Percentiles rank a stretch among this genome's conserved stretches.
Evolutionary conservation across 148 eudicot species (phyloP).

Genomic region (Chenopodium suecicum): DNA sequence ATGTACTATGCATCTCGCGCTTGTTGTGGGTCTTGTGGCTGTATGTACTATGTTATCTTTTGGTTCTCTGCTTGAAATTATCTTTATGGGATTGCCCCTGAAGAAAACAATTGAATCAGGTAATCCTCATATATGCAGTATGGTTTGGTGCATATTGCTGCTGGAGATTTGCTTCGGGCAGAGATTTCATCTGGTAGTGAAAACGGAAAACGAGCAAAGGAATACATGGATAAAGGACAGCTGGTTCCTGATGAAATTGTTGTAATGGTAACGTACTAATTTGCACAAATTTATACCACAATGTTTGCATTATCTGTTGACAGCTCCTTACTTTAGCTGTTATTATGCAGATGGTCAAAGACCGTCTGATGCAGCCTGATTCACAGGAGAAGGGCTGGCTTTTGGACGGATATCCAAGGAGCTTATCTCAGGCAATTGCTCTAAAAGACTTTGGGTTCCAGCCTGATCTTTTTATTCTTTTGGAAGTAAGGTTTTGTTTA

Average conservation of each 20-base stretch:
- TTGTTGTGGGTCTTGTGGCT: background rate
- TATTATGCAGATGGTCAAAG: conserved; percentile 85
- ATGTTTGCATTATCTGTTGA: conserved; percentile 1
- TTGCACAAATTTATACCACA: background rate
- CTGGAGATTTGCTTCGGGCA: conserved; percentile 90
- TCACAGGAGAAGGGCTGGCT: conserved; percentile 96
- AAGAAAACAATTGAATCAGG: conserved; percentile 46
- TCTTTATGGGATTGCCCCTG: conserved; percentile 35
- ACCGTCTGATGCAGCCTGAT: conserved; percentile 70
- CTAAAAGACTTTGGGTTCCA: conserved; percentile 71
- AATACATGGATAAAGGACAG: conserved; percentile 93
- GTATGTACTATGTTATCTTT: background rate
- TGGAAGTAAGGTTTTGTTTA: conserved; percentile 69
- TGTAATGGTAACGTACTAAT: conserved; percentile 65
- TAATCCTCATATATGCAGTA: conserved; percentile 71
- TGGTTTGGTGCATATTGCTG: conserved; percentile 93
- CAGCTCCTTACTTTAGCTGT: conserved; percentile 17
- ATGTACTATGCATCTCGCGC: background rate
- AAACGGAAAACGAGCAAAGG: conserved; percentile 80
- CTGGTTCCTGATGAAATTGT: conserved; percentile 95
- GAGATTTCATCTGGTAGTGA: conserved; percentile 85
- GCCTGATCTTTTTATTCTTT: conserved; percentile 87
- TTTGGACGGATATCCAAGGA: conserved; percentile 96
- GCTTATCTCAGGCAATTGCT: conserved; percentile 91
- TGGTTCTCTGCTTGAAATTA: conserved; percentile 26